Evolutionary conservation across 345 rosid genomes (phyloP), one percentile per base, ranked within the genome.

Genomic region (Leavenworthia alabamica): DNA sequence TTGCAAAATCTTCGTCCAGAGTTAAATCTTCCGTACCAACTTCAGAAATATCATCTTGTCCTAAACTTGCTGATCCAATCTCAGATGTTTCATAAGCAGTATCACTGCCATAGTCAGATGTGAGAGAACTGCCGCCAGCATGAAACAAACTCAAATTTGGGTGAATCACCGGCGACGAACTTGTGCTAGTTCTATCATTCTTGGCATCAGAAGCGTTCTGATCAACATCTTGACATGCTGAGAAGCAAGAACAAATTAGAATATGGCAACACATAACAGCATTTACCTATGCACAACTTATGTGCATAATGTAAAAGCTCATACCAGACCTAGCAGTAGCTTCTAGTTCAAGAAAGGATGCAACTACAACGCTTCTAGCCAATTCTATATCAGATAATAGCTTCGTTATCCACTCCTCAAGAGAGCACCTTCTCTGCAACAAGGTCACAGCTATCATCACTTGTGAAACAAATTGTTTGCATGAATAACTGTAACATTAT

Each of bases 391-490:
- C 99, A 55, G 95, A 94, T 46, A 94, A 76, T 57, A 94, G 82
- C 78, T 88, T 88, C 47, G 84, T 82, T 83, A 94, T 79, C 99
- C 99, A 94, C 66, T 94, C 96, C 79, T 94, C 97, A 82, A 94
- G 79, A 23, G 84, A 86, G 73, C 85, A 77, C 75, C 95, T 84
- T 82, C 99, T 83, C 99, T 94, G 97, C 73, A 81, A 83, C 57
- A 82, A 75, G 72, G 68, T 36, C 50, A 72, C 49, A 65, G 24
- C 66, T 40, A 48, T 56, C n/a, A n/a, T n/a, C 53, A 56, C 54
- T 64, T 33, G 45, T 32, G 59, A 70, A 62, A 39, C 64, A 29
- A 15, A 31, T 15, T 20, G 22, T 43, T 47, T 57, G 19, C 64
- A 64, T 10, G 33, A 64, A 63, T 7, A 40, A 32, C 14, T 49